Base-by-base conservation (phyloP, 1,284 basidiomycete genomes). In the Puccinia polysora region DNA sequence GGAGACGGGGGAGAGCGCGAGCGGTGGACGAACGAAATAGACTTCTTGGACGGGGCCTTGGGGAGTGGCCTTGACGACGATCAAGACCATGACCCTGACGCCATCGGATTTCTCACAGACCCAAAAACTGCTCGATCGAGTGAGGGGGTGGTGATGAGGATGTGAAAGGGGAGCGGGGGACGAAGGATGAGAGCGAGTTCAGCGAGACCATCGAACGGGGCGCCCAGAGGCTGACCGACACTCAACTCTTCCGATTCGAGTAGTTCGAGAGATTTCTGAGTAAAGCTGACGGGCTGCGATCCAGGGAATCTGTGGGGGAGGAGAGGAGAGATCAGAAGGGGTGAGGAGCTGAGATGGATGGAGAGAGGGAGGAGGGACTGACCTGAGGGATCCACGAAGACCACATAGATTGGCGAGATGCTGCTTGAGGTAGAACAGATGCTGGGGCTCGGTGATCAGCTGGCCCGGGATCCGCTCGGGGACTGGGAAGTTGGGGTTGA, bases 41-140 rank as follows among this genome's bases (percentile, higher is more conserved):
- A 90, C 86, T 58, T 85, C 84, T 80, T 97, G 94, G 20, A 75
- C 75, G 32, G 83, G 84, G 10, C 77, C 77, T 6, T 65, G 74
- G 45, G 83, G 83, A 25, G 77, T 74, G 8, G 83, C 81, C 25
- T 84, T 82, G 65, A 83, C 81, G 49, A 88, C 84, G 62, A 98
- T 85, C 73, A 96, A 83, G 58, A 97, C 85, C 52, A 98, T 83
- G 36, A 98, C 91, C 50, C 96, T 86, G 65, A 97, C 82, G 2
- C 96, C 96, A 79, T 99, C 96, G n/a, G 93, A 96, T 83, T 99
- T 99, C 82, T 99, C 96, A 82, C 93, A 97, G 34, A 99, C 95
- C 95, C 95, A 99, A 80, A 90, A 98, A 80, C 92, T 96, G 40
- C 8, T 62, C 6, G 8, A 7, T 23, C n/a, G 7, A 7, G 50